These are phyloP conservation scores for Pythium guiyangense DNA, from an alignment of 352 stramenopile genomes.

Conservation along the genomic window DNA sequence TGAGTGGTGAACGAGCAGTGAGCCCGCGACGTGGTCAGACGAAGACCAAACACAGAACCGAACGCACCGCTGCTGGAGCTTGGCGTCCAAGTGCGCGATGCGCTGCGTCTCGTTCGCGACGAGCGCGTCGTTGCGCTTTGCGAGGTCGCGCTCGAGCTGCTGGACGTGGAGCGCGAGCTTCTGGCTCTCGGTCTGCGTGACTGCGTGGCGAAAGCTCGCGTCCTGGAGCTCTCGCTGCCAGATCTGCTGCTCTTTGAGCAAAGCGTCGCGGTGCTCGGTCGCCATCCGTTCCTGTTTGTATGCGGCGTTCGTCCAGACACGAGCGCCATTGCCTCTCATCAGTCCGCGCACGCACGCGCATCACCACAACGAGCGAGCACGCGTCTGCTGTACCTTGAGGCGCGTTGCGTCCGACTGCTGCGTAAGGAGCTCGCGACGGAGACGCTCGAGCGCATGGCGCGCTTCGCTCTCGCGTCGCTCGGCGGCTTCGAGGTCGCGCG, in stretches of 20 bases:
- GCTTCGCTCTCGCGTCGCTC: slow-evolving; percentile 26
- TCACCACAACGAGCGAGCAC: neutral
- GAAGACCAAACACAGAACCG: neutral
- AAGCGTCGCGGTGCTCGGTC: slow-evolving; percentile 20
- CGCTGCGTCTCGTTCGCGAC: slow-evolving; percentile 34
- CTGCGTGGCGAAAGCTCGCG: slow-evolving; percentile 36
- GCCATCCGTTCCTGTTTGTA: slow-evolving; percentile 24
- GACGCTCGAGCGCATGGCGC: slow-evolving; percentile 27
- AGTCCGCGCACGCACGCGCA: neutral
- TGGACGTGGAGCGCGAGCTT: slow-evolving; percentile 58
- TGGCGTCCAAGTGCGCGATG: slow-evolving; percentile 38
- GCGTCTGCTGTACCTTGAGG: slow-evolving; percentile 10
- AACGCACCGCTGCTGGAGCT: slow-evolving; percentile 34
- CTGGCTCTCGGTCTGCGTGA: slow-evolving; percentile 42
- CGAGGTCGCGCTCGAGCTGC: slow-evolving; percentile 57
- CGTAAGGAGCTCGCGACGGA: slow-evolving; percentile 36
- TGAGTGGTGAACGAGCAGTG: neutral
- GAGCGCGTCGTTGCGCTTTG: slow-evolving; percentile 39
- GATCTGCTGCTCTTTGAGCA: slow-evolving; percentile 47
- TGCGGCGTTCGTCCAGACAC: no score
- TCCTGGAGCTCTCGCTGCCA: slow-evolving; percentile 60
- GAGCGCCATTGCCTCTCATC: no score
- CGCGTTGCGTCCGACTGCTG: slow-evolving; percentile 24
- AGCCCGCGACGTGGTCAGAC: no score
- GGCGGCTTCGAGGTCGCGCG: slow-evolving; percentile 20